These are phyloP conservation scores for Tulasnella sp. DNA, from an alignment of 768 basidiomycete species.

Conservation along the genomic window DNA sequence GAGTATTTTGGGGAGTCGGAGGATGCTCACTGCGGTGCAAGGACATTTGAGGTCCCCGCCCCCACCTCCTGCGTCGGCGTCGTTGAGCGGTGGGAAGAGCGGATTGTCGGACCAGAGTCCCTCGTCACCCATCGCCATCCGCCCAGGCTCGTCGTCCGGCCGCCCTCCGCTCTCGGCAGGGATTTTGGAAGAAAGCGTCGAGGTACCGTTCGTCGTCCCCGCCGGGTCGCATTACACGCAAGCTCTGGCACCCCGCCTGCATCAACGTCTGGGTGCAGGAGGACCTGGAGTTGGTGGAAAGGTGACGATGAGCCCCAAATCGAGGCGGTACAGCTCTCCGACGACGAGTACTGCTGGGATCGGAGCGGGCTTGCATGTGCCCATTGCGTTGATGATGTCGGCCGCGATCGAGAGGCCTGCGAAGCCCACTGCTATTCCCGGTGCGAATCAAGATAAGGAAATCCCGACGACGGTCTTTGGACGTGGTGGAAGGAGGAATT, in stretches of 20 bases:
- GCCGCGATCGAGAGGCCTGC: background rate
- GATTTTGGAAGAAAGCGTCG: background rate
- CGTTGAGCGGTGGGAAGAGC: background rate
- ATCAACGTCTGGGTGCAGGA: background rate
- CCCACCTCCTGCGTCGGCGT: background rate
- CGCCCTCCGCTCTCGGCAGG: background rate
- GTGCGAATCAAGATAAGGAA: background rate
- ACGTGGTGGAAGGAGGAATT: background rate
- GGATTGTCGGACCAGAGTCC: background rate
- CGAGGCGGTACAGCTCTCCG: slow-evolving; percentile 8
- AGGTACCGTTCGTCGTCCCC: background rate
- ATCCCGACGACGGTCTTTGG: background rate
- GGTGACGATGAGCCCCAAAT: slow-evolving; percentile 5
- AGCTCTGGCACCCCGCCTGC: background rate
- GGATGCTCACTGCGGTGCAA: background rate
- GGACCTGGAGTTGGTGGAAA: background rate
- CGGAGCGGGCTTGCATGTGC: background rate
- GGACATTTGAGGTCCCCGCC: background rate
- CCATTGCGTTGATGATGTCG: slow-evolving; percentile 10
- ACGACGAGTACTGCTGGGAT: background rate
- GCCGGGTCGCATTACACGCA: background rate
- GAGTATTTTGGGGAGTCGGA: background rate
- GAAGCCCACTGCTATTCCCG: background rate
- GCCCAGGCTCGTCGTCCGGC: background rate
- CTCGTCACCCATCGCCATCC: background rate